phyloP scores from a whole-genome alignment of 139 green algal genomes.

The Micractinium conductrix region DNA sequence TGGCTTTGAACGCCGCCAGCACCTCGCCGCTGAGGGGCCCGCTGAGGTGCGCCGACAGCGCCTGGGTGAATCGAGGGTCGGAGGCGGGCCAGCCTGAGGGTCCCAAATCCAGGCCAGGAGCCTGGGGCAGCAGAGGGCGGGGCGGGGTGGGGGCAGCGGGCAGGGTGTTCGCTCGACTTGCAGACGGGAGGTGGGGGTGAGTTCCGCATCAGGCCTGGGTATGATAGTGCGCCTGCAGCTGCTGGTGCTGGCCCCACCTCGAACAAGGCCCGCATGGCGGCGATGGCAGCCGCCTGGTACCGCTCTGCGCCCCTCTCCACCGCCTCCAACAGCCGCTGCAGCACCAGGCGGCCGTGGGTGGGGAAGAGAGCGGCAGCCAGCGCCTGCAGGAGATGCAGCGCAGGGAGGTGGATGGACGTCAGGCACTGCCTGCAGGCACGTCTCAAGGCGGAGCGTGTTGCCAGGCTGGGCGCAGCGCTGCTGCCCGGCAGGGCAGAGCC shows the following conservation, averaged over 20 bases:
- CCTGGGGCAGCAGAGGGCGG: not conserved
- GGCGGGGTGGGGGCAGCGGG: not conserved
- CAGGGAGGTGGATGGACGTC: no score
- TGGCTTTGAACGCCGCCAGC: slow-evolving; percentile 35
- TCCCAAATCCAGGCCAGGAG: slow-evolving; percentile 27
- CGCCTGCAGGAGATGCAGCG: not conserved
- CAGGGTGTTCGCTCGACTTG: no score
- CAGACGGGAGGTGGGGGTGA: no score
- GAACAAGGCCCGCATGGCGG: slow-evolving; percentile 31
- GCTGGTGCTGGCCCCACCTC: no score
- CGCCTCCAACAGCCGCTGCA: slow-evolving; percentile 59
- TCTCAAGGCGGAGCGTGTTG: no score
- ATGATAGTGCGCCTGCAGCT: no score
- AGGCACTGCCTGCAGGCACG: no score
- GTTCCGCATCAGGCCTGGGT: no score
- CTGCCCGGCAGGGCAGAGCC: no score
- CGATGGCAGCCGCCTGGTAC: slow-evolving; percentile 39
- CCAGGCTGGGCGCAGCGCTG: no score
- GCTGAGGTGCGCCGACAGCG: slow-evolving; percentile 28
- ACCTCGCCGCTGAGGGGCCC: slow-evolving; percentile 20
- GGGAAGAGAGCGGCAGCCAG: slow-evolving; percentile 58
- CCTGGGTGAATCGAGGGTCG: not conserved
- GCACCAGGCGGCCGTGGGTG: slow-evolving; percentile 25
- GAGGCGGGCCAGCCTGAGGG: slow-evolving; percentile 1
- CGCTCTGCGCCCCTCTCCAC: slow-evolving; percentile 36